Base-by-base conservation (phyloP, 805 yeast species). In the Spathaspora girioi region DNA sequence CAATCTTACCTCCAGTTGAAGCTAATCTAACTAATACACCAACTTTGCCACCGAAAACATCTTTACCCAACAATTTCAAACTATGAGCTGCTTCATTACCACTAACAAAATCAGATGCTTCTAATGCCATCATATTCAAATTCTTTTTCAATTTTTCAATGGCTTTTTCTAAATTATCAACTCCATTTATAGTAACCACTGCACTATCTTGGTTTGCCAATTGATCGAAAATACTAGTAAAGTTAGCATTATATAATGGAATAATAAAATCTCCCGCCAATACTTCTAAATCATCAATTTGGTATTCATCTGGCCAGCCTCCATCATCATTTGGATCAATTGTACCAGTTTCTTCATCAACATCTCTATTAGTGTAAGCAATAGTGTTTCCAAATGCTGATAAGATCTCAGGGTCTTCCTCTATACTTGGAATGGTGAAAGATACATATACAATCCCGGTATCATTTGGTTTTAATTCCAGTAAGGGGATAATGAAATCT, bases 251-350 rank as follows among this genome's bases (percentile, higher is more conserved):
- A 66, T 82, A 89, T 20, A 90, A 76, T 48, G 97, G 96, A 50
- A 75, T 70, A 52, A 90, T 77, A 69, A 84, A 93, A 66, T 91
- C 97, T 38, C 97, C 97, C 9, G 94, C 83, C 7, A 71, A 70
- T 50, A 93, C 66, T 52, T 81, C 83, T 61, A 91, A 75, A 52
- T 86, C 87, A 68, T 90, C 97, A 57, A 94, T 81, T 66, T 86
- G 94, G 70, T 93, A 94, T 69, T 92, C 97, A 68, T 94, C 98
- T 57, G 87, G 87, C 78, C 86, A 89, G 15, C 97, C 97, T 15
- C 97, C 97, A 57, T 87, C 96, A 49, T 75, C 86, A 46, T 79
- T 83, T 45, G 80, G 86, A 53, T 79, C 80, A 47, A 86, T 79
- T 55, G 79, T 81, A 18, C 84, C 84, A 14, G 26, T 23, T 23